phyloP scores from a whole-genome alignment of 2,329 filamentous ascomycete genomes.

The Ophiostoma fasciatum region DNA sequence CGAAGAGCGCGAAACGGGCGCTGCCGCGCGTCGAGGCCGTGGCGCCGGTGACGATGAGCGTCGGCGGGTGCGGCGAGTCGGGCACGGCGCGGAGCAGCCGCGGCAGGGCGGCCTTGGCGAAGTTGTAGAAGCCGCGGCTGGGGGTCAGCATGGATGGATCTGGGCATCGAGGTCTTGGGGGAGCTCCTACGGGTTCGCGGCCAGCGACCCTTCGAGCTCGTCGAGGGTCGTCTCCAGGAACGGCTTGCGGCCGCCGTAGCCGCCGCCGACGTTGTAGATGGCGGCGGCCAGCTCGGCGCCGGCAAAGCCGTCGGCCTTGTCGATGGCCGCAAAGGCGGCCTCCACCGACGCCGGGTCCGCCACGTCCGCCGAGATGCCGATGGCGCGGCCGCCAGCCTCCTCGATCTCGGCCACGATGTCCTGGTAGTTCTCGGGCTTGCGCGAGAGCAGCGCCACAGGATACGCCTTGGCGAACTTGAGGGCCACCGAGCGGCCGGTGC shows the following conservation, averaged over 20 bases:
- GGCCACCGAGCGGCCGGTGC: conserved; percentile 35
- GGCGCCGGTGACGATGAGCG: conserved; percentile 74
- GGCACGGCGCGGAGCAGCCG: conserved; percentile 48
- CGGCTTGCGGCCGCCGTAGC: conserved; percentile 33
- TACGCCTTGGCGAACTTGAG: conserved; percentile 49
- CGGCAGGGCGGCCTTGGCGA: conserved; percentile 58
- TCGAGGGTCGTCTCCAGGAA: conserved; percentile 40
- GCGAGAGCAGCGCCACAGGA: conserved; percentile 60
- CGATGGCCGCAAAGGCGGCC: conserved; percentile 47
- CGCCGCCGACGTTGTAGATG: conserved; percentile 51
- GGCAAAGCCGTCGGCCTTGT: conserved; percentile 34
- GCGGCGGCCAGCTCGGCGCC: conserved; percentile 45
- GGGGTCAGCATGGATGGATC: too few relatives aligned
- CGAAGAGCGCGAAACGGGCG: conserved; percentile 55
- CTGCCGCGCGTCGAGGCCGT: conserved; percentile 66
- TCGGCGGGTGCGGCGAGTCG: conserved; percentile 49
- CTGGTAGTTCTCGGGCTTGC: conserved; percentile 49
- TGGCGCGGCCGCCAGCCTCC: conserved; percentile 47
- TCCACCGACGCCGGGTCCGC: conserved; percentile 35
- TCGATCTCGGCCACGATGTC: conserved; percentile 57
- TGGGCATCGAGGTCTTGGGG: too few relatives aligned
- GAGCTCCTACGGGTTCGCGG: conserved; percentile 31
- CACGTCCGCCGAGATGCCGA: conserved; percentile 56
- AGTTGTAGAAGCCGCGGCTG: conserved; percentile 57
- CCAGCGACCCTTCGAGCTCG: conserved; percentile 33